Conservation (phyloP, 2,329 filamentous ascomycete genomes). For the Emericellopsis atlantica region DNA sequence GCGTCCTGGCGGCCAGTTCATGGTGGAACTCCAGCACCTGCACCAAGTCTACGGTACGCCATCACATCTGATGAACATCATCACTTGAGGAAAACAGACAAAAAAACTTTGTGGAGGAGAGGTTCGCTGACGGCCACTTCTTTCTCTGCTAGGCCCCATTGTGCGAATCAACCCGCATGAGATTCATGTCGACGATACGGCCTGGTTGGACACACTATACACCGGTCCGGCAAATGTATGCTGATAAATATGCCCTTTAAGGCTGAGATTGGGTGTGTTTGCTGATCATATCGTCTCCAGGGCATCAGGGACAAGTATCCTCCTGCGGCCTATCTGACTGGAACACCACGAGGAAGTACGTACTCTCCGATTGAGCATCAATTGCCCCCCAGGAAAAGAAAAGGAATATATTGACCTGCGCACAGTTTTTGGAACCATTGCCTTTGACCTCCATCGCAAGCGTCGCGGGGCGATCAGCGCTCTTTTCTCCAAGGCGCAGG, state of each 20-base stretch:
- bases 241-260: not conserved
- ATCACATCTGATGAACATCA: too few relatives aligned
- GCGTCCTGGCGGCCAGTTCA: not conserved
- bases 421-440: slow-evolving; percentile 1
- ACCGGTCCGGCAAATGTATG: not conserved
- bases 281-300: not conserved
- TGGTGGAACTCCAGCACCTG: not conserved
- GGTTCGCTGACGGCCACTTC: not conserved
- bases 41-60: slow-evolving; percentile 1
- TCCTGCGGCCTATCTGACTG: slow-evolving; percentile 1
- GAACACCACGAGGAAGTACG: slow-evolving; percentile 1
- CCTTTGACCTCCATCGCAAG: not conserved
- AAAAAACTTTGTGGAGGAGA: not conserved
- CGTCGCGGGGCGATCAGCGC: not conserved
- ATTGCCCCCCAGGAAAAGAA: not conserved
- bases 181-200: slow-evolving; percentile 1
- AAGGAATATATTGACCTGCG: not conserved
- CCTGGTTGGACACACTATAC: slow-evolving; percentile 1
- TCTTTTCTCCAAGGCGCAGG: slow-evolving; percentile 1
- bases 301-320: slow-evolving; percentile 2
- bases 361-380: not conserved
- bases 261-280: not conserved
- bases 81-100: too few relatives aligned
- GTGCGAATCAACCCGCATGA: slow-evolving; percentile 2
- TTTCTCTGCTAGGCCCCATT: slow-evolving; percentile 1